Evolutionary conservation across 1,139 yeast species (phyloP), one percentile per base, ranked within the genome.

Genomic region (Taphrina populina): DNA sequence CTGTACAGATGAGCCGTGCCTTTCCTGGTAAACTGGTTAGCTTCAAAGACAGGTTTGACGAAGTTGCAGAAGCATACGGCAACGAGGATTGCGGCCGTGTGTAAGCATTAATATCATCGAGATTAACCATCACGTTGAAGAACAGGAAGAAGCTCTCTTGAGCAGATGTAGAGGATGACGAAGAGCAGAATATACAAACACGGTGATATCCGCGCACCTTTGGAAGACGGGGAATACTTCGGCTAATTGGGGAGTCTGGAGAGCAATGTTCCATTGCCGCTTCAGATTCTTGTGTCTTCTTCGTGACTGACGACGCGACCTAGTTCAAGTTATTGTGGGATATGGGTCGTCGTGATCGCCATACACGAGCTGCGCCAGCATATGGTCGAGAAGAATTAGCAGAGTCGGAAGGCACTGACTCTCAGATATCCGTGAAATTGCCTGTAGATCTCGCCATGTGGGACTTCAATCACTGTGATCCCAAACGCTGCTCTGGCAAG

Each of bases 391-490:
- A 32, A 13, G 47, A 43, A 19, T 52, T 33, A 13, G 49, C 37
- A 40, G 29, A 39, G 21, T 20, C 44, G 35, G 39, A 41, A 37
- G 32, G 13, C 8, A 34, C 21, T 23, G 37, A 24, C 17, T 36
- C 30, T 13, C 21, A 13, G 10, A 39, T 59, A 76, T 80, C 62
- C 76, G 77, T 80, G 83, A 57, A 83, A 81, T 68, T 85, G 73
- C 69, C 87, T 10, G 46, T 60, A 20, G 52, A 36, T 26, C 41
- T 41, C 20, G 58, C 52, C 30, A 60, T 51, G 56, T 55, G 68
- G 96, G 79, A 92, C 70, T 92, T 94, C 67, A 95, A 90, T 64
- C 99, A 92, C 69, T 92, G 99, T 72, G 98, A 92, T 70, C 99
- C 99, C 2, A 94, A 94, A 68, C 77, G 97, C 67, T 92, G 99